These are phyloP conservation scores for Drechslerella coelobrocha DNA, from an alignment of 2,329 filamentous ascomycete species.

Conservation along the genomic window DNA sequence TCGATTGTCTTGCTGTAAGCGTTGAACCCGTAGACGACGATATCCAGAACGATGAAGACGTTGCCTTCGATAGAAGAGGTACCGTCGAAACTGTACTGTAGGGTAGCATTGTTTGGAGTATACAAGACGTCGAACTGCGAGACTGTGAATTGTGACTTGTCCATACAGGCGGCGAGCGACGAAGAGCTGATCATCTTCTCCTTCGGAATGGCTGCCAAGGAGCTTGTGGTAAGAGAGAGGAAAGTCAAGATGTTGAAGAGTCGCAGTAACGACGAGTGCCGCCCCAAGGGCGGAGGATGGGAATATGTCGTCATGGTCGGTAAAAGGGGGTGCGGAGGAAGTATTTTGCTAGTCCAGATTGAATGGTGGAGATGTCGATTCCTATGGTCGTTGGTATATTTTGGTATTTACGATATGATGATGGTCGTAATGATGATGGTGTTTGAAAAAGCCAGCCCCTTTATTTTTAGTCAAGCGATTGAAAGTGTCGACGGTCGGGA, in stretches of 20 bases:
- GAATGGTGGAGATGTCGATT: slow-evolving; percentile 21
- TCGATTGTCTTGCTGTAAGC: slow-evolving; percentile 73
- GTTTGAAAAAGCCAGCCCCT: slow-evolving; percentile 34
- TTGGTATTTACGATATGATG: not conserved
- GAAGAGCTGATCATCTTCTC: slow-evolving; percentile 76
- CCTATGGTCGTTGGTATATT: not conserved
- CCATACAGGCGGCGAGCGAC: slow-evolving; percentile 83
- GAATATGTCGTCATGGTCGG: slow-evolving; percentile 42
- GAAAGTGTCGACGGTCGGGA: slow-evolving; percentile 46
- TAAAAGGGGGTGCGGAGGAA: slow-evolving; percentile 49
- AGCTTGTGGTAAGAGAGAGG: slow-evolving; percentile 41
- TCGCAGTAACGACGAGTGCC: slow-evolving; percentile 50
- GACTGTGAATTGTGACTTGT: slow-evolving; percentile 83
- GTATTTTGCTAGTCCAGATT: slow-evolving; percentile 43
- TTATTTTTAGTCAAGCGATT: slow-evolving; percentile 43
- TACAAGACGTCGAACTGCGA: slow-evolving; percentile 86
- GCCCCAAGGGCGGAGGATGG: slow-evolving; percentile 36
- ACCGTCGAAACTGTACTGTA: slow-evolving; percentile 77
- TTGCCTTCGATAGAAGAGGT: slow-evolving; percentile 83
- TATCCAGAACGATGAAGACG: slow-evolving; percentile 76
- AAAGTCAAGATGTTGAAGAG: slow-evolving; percentile 40
- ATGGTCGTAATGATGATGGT: slow-evolving; percentile 7
- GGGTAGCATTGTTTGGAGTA: slow-evolving; percentile 75
- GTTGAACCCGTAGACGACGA: slow-evolving; percentile 82
- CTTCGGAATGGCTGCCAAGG: slow-evolving; percentile 61